Base-by-base conservation (phyloP, 345 rosid genomes). In the Gossypium raimondii region DNA sequence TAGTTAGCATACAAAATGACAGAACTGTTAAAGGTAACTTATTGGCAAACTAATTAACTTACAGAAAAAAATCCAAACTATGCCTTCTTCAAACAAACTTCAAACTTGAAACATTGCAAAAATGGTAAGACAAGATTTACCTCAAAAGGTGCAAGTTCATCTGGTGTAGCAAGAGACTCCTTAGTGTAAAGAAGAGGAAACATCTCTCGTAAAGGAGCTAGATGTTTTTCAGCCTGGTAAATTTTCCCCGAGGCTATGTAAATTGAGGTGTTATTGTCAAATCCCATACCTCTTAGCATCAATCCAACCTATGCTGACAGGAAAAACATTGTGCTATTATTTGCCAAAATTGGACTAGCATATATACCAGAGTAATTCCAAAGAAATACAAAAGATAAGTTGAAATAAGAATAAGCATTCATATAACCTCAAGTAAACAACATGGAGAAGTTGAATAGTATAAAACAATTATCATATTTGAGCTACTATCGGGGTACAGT, bases 201-300 rank as follows among this genome's bases (percentile, higher is more conserved):
- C 98, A 94, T 91, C 84, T 87, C 86, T 57, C 53, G 60, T 38
- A 94, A 78, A 50, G 97, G 97, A 80, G 89, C 86, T 75, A 93
- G 78, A 79, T 95, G 81, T 67, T 78, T 86, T 73, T 89, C 91
- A 45, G 90, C 89, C 55, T 81, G 85, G 84, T 92, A 91, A 73
- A 95, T 82, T 78, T 77, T 79, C 52, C 99, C 99, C 0, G 97
- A 91, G 73, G 99, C 99, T 77, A 92, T 79, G 83, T 87, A 92
- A 80, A 92, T 89, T 14, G 97, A 84, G 44, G 94, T 95, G 66
- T 78, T 87, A 79, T 89, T 92, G 82, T 84, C 93, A 73, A 95
- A 95, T 82, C 99, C 99, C 98, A 95, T 95, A 78, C 97, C 98
- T 56, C 92, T 90, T 47, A 95, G 89, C 92, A 95, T 87, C 93